Evolutionary conservation across 208 protist genomes (phyloP).

Genomic region (Leptomonas seymouri): DNA sequence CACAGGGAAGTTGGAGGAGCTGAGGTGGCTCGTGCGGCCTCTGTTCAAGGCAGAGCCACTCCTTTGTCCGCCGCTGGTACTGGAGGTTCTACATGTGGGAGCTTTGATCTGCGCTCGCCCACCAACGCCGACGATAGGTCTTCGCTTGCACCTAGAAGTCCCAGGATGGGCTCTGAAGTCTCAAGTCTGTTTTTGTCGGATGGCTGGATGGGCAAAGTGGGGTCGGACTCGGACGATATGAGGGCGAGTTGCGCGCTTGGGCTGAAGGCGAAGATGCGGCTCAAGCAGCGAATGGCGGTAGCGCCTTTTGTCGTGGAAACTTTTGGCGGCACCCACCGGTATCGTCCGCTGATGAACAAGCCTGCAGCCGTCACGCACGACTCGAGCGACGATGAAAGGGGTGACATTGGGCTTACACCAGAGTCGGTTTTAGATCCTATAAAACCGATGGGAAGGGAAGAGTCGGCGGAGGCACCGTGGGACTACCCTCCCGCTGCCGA

Average conservation of each 20-base stretch:
- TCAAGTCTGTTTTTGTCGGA: background rate
- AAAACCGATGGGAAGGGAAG: background rate
- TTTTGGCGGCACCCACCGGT: slow-evolving; percentile 23
- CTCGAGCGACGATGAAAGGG: background rate
- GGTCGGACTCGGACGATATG: background rate
- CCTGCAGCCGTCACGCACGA: background rate
- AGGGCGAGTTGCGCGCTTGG: background rate
- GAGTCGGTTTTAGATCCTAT: background rate
- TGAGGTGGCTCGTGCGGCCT: background rate
- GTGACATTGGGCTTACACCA: background rate
- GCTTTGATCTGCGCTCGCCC: background rate
- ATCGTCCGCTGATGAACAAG: slow-evolving; percentile 9
- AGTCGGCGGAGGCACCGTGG: slow-evolving; percentile 4
- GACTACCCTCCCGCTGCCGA: slow-evolving; percentile 3
- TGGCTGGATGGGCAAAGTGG: background rate
- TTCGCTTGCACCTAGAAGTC: background rate
- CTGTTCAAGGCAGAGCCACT: background rate
- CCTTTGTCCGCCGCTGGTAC: no score
- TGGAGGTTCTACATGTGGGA: background rate
- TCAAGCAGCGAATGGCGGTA: slow-evolving; percentile 20
- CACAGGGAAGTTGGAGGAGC: background rate
- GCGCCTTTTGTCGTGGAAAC: slow-evolving; percentile 18
- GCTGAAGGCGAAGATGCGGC: slow-evolving; percentile 13
- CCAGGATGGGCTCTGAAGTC: background rate
- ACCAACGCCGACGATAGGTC: background rate